Base-by-base conservation (phyloP, 306 rosid species). In the Prunus mongolica region DNA sequence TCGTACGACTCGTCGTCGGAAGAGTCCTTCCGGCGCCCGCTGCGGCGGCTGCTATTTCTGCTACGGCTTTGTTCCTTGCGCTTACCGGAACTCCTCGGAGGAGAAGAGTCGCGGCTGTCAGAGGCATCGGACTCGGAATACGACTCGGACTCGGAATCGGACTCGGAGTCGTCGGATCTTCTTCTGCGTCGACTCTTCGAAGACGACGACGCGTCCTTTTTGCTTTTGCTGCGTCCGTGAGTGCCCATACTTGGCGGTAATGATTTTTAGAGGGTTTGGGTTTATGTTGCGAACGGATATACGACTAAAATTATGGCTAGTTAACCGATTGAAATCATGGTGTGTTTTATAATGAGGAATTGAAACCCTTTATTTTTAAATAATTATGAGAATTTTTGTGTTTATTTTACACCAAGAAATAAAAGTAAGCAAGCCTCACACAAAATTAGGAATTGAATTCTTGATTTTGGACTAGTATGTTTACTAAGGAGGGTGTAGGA, bases 111-210 rank as follows among this genome's bases (percentile, higher is more conserved):
- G 34, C 72, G 78, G 80, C 72, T 58, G 18, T 72, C 83, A 13
- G 88, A 79, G 6, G 71, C 80, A 10, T 88, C 87, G 10, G 91
- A 80, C 8, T 58, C 83, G 46, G 84, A 46, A n/a, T 54, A 52
- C 1, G 88, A 74, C 9, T 74, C 86, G 6, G 85, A 84, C 2
- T 87, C 90, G 25, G 86, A 79, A 13, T 74, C 85, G 5, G 85
- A 85, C 2, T 87, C 90, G 25, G 86, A 79, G 11, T 82, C 83
- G 10, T 85, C 87, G 3, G 89, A 72, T 52, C 69, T 72, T 75
- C 82, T 77, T 73, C 88, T 69, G 64, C 81, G 77, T 15, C 82
- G 84, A 62, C 74, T 65, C 72, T 56, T 76, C 14, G 93, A 89
- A 25, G 82, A 62, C 12, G 85, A 84, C 58, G 87, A 66, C 69